Base-by-base conservation (phyloP, 2,329 filamentous ascomycete species). In the Zymoseptoria brevis region DNA sequence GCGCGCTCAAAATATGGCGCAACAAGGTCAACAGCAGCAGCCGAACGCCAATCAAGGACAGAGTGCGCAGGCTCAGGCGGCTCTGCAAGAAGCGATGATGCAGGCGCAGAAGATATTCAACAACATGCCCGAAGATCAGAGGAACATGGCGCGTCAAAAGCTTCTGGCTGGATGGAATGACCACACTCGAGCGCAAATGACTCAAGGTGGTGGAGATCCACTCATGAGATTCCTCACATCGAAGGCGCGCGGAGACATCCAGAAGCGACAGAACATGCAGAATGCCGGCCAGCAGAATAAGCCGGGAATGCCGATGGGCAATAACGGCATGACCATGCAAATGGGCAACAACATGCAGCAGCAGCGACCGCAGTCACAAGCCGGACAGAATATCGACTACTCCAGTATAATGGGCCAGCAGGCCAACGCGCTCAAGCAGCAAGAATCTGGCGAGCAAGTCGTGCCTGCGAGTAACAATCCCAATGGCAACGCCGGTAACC, bases 361-460 rank as follows among this genome's bases (percentile, higher is more conserved):
- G 49, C 69, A 69, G 58, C 73, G 73, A 26, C 75, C 75, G 54
- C 72, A 74, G 61, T 71, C 74, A 41, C 77, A 77, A 59, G 55
- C 63, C 21, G 62, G 58, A 19, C 57, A 58, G 8, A 63, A 56
- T 35, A 66, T 79, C 57, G 76, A 80, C 63, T 77, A 85, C 63
- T 80, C 81, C 57, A 80, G 83, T 50, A 79, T 85, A 48, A 76
- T 83, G 58, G 81, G 80, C 26, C 83, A 85, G 65, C 84, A 86
- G 71, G 80, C 80, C 49, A 83, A 84, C 63, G 83, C 82, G n/a
- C 71, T 85, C 64, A 81, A 83, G 56, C 80, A 80, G 16, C 81
- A 84, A 66, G 81, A 85, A 70, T 80, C 80, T 54, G 84, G 84
- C 8, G 81, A 84, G 62, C 74, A 81, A 50, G 83, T 86, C n/a